phyloP scores from a whole-genome alignment of 306 rosid genomes.

The Trifolium pratense region DNA sequence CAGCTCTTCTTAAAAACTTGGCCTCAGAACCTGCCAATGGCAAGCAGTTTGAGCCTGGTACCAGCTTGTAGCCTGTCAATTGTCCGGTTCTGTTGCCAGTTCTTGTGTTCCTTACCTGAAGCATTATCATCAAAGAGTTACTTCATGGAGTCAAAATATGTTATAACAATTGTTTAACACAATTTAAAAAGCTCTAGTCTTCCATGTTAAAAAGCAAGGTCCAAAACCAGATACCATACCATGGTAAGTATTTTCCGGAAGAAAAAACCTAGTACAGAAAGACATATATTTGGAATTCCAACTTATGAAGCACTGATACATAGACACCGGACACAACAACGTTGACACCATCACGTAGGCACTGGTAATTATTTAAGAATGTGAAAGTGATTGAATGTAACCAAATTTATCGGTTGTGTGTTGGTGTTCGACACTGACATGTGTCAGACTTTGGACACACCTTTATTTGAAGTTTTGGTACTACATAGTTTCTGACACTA shows the following conservation, averaged over 20 bases:
- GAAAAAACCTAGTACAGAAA: constrained; percentile 25
- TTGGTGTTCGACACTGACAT: background rate
- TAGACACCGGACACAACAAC: background rate
- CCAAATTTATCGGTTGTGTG: background rate
- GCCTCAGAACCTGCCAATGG: constrained; percentile 88
- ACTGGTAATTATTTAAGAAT: background rate
- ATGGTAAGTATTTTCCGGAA: background rate
- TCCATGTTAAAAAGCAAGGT: constrained; percentile 5
- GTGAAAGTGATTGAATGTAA: background rate
- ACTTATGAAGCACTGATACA: background rate
- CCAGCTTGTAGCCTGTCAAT: constrained; percentile 87
- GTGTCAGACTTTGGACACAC: background rate
- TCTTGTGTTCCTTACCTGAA: constrained; percentile 84
- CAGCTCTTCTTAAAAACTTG: constrained; percentile 84
- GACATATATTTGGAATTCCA: constrained; percentile 4
- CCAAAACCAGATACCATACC: constrained; percentile 20
- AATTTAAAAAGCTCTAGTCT: background rate
- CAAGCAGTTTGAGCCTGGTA: constrained; percentile 88
- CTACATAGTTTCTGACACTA: background rate
- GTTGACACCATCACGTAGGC: background rate
- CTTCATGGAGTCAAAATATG: background rate
- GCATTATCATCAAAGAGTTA: constrained; percentile 31
- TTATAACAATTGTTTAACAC: constrained; percentile 5
- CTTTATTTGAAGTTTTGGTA: background rate
- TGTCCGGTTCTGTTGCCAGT: constrained; percentile 86